A percentile compares a stretch with the other conserved stretches of the same genome.
phyloP scores from a whole-genome alignment of 148 eudicot species.

The Tetragonia tetragonoides region DNA sequence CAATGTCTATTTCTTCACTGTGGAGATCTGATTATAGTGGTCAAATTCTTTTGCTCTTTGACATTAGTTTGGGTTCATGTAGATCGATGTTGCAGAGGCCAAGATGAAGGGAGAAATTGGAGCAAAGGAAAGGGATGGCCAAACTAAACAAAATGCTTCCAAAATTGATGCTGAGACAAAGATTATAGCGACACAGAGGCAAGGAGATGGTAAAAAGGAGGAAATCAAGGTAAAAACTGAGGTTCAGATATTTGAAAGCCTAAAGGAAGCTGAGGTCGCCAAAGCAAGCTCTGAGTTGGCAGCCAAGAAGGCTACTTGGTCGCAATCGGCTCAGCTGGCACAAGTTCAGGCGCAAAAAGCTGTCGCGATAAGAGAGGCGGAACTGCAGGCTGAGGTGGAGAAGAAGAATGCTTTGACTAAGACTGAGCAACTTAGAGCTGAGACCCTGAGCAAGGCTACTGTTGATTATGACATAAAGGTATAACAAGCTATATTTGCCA shows the following conservation, averaged over 20 bases:
- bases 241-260: constrained; percentile 30
- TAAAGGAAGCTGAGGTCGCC: constrained; percentile 39
- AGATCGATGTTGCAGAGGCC: constrained; percentile 50
- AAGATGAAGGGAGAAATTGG: constrained; percentile 47
- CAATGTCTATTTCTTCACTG: too few relatives aligned
- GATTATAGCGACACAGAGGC: constrained; percentile 31
- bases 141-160: constrained; percentile 40
- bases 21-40: too few relatives aligned
- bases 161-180: constrained; percentile 45
- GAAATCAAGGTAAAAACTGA: constrained; percentile 31
- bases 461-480: constrained; percentile 50
- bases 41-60: not conserved
- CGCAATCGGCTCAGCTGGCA: constrained; percentile 34
- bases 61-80: not conserved
- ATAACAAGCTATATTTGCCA: not conserved
- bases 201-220: constrained; percentile 34
- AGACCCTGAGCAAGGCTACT: constrained; percentile 42
- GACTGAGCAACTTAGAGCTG: constrained; percentile 48
- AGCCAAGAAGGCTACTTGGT: constrained; percentile 37
- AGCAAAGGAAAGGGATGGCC: constrained; percentile 34
- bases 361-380: constrained; percentile 37
- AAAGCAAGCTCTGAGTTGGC: constrained; percentile 37
- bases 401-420: constrained; percentile 40
- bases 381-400: constrained; percentile 35
- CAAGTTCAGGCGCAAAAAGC: constrained; percentile 43